phyloP scores from a whole-genome alignment of 768 basidiomycete species.

The Lyophyllum atratum region DNA sequence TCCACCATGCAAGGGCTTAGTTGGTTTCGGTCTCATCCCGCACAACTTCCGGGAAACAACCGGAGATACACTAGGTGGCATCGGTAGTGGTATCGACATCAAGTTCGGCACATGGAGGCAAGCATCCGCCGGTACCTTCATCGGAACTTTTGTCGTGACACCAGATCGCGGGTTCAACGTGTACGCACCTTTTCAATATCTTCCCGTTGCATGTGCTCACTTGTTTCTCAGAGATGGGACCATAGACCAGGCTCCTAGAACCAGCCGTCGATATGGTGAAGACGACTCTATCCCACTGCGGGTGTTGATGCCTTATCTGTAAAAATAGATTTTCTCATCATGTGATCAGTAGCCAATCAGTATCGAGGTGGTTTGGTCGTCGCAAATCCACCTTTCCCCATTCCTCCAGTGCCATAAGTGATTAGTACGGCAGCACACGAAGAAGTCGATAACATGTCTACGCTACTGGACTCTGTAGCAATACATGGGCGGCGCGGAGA shows the following conservation, averaged over 20 bases:
- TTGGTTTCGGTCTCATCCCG: slow-evolving; percentile 60
- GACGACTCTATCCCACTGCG: no score
- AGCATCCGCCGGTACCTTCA: slow-evolving; percentile 35
- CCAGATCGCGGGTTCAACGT: slow-evolving; percentile 62
- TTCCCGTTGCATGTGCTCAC: background rate
- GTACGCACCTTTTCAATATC: slow-evolving; percentile 29
- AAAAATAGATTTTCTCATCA: no score
- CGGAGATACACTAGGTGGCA: slow-evolving; percentile 61
- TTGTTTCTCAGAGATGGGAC: slow-evolving; percentile 43
- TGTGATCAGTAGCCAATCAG: no score
- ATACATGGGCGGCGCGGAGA: no score
- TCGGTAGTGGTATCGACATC: slow-evolving; percentile 63
- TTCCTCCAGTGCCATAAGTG: no score
- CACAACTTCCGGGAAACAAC: slow-evolving; percentile 57
- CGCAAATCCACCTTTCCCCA: no score
- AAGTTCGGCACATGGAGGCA: slow-evolving; percentile 48
- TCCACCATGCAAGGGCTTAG: slow-evolving; percentile 40
- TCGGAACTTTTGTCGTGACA: slow-evolving; percentile 51
- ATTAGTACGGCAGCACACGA: no score
- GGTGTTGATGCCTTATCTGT: no score
- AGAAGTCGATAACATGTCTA: no score
- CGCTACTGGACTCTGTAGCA: no score
- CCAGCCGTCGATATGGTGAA: no score
- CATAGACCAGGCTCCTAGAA: slow-evolving; percentile 20
- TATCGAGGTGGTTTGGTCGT: no score